Conservation (phyloP, 768 basidiomycete species). For the Lactarius hatsudake region DNA sequence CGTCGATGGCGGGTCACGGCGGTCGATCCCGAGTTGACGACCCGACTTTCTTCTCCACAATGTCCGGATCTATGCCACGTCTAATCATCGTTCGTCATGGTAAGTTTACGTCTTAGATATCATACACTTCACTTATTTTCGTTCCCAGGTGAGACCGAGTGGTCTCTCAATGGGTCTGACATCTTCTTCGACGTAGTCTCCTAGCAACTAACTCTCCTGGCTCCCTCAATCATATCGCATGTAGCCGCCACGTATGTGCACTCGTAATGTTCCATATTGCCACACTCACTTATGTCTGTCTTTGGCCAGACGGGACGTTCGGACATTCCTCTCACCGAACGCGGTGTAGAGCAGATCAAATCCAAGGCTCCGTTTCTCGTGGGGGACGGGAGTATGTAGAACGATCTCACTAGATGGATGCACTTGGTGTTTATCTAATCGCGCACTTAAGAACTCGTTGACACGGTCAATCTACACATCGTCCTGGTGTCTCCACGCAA, state of each 20-base stretch:
- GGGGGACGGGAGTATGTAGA: conserved; percentile 69
- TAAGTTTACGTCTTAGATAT: conserved; percentile 20
- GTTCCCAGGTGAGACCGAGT: conserved; percentile 81
- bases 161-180: conserved; percentile 80
- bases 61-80: conserved; percentile 41
- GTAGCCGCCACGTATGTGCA: conserved; percentile 59
- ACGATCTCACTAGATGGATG: background rate
- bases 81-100: conserved; percentile 56
- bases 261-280: background rate
- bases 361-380: conserved; percentile 64
- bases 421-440: background rate
- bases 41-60: background rate
- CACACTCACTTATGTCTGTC: conserved; percentile 17
- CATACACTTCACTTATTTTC: background rate
- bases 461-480: conserved; percentile 72
- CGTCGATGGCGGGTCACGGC: background rate
- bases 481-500: conserved; percentile 84
- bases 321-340: conserved; percentile 82
- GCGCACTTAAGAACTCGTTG: conserved; percentile 56
- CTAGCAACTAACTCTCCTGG: background rate
- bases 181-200: background rate
- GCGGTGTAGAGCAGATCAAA: conserved; percentile 69
- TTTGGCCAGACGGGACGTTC: conserved; percentile 70
- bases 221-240: conserved; percentile 17
- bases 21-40: background rate